Evolutionary conservation across 768 basidiomycete species (phyloP), one percentile per base, ranked within the genome.

Genomic region (Symmetrospora coprosmae): DNA sequence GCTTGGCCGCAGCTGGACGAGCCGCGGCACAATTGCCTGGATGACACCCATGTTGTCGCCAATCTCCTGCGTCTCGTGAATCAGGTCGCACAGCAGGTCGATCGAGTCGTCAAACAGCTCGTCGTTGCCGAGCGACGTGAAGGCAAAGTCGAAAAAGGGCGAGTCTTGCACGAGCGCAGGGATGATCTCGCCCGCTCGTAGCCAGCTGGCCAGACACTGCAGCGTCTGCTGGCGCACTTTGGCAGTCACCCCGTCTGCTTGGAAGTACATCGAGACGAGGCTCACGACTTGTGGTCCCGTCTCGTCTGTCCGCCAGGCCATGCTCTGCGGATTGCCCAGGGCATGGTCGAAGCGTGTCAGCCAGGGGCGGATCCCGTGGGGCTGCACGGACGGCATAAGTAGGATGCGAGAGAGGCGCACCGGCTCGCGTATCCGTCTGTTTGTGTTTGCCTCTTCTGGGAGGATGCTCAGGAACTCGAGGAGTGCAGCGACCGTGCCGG

Each of bases 31-130:
- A 59, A 99, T 83, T 62, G 83, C 76, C 69, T 94, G 79, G 67
- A 97, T 90, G 65, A 86, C 81, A 21, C 80, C 73, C 81, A 91
- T 86, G 69, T 88, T 90, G 30, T 96, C 92, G 62, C 92, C 85
- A 30, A 94, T 79, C 73, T 99, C 94, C 73, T 96, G 91, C 0
- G 94, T 97, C 72, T 99, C 94, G 73, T 97, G 94, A 53, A 97
- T 88, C 67, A 96, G 75, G 71, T 94, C 89, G 72, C 87, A 91
- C 61, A 97, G 78, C 34, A 87, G 83, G 62, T 94, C 86, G 37
- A 91, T 87, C 1, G 89, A 91, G 6, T 83, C 72, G 67, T 99
- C 94, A 70, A 97, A 97, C n/a, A 97, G 78, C 41, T 82, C 80
- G 17, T 91, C 86, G 2, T 83, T 83, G 2, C 77, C 77, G 30